These are phyloP conservation scores for Rhizopus stolonifer DNA, from an alignment of 371 early-diverging fungal species.

Conservation along the genomic window DNA sequence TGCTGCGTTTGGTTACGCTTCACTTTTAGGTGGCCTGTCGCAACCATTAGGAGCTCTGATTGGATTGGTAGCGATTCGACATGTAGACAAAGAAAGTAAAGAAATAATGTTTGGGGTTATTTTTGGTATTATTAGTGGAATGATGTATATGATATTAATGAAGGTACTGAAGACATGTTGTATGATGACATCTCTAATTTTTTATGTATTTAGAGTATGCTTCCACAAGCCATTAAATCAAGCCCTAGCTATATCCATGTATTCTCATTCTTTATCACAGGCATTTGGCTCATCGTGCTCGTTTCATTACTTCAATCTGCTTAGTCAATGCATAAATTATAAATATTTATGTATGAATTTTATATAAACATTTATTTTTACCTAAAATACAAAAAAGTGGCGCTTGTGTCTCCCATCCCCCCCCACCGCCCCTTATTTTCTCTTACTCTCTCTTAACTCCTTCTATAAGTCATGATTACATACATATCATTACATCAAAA, in stretches of 20 bases:
- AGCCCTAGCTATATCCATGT: conserved; percentile 41
- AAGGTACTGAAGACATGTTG: conserved; percentile 31
- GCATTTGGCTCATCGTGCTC: conserved; percentile 49
- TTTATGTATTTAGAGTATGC: conserved; percentile 32
- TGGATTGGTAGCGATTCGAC: conserved; percentile 48
- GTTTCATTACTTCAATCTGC: conserved; percentile 34
- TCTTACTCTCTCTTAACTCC: conserved; percentile 7
- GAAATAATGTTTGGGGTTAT: conserved; percentile 49
- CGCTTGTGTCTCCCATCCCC: not conserved
- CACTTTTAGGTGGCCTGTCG: conserved; percentile 66
- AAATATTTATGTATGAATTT: no score
- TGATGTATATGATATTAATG: conserved; percentile 65
- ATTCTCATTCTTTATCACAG: conserved; percentile 50
- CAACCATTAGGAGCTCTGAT: conserved; percentile 66
- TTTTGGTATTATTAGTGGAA: conserved; percentile 64
- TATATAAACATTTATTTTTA: no score
- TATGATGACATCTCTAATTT: conserved; percentile 6
- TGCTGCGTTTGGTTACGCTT: conserved; percentile 63
- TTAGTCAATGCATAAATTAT: no score
- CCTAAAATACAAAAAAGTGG: not conserved
- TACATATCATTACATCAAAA: not conserved
- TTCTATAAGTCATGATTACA: not conserved
- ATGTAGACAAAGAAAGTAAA: conserved; percentile 41
- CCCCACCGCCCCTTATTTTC: not conserved
- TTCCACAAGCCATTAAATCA: conserved; percentile 57